Evolutionary conservation across 2,329 filamentous ascomycete genomes (phyloP).

Genomic region (Ceratocystis destructans): DNA sequence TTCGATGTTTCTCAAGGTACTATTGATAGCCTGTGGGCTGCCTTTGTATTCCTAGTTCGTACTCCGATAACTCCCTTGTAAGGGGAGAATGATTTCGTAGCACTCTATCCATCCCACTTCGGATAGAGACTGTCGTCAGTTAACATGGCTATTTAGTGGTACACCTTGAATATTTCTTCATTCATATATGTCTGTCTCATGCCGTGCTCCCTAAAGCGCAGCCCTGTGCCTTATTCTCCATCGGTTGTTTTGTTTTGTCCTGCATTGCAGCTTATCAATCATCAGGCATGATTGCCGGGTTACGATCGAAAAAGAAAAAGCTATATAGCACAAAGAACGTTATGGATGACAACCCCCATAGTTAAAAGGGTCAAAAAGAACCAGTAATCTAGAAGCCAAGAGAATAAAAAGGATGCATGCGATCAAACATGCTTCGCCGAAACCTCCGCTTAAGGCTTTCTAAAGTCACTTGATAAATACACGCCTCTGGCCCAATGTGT

Average conservation of each 20-base stretch:
- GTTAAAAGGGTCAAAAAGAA: background rate
- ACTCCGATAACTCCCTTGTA: background rate
- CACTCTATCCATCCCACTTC: background rate
- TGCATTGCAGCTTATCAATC: background rate
- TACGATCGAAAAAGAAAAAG: background rate
- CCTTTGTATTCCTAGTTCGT: background rate
- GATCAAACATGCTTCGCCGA: slow-evolving; percentile 1
- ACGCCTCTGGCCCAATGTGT: background rate
- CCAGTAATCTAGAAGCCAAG: background rate
- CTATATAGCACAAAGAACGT: no score
- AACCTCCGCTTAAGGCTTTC: background rate
- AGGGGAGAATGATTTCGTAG: background rate
- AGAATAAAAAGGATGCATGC: background rate
- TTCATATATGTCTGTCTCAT: background rate
- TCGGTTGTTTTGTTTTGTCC: background rate
- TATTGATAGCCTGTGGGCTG: background rate
- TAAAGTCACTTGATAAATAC: background rate
- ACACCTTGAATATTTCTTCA: background rate
- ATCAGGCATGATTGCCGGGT: background rate
- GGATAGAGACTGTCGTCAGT: background rate
- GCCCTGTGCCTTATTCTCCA: background rate
- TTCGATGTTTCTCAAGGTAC: background rate
- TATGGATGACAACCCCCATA: no score
- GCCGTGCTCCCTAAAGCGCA: background rate
- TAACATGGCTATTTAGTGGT: background rate